These are phyloP conservation scores for Crithidia brevicula DNA, from an alignment of 208 protist species.

Conservation along the genomic window DNA sequence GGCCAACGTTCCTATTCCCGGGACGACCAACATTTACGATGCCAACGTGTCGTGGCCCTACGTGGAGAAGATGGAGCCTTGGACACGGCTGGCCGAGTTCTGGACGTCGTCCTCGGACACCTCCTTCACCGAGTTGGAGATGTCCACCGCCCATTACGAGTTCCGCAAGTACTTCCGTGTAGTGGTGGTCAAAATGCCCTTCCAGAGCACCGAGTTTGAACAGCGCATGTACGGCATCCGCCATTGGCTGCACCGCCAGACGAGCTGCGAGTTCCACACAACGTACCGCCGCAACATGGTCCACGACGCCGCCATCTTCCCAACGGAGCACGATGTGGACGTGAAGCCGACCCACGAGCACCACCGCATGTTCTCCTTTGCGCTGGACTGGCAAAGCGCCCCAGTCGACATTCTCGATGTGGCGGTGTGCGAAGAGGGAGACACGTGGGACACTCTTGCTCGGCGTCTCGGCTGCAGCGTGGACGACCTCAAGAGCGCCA, in stretches of 20 bases:
- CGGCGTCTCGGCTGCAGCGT: constrained; percentile 56
- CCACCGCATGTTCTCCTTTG: constrained; percentile 92
- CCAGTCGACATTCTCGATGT: constrained; percentile 69
- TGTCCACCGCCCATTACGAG: constrained; percentile 91
- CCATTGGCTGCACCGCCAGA: constrained; percentile 90
- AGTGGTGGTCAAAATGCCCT: constrained; percentile 87
- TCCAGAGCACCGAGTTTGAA: constrained; percentile 91
- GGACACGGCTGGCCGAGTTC: constrained; percentile 87
- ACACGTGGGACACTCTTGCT: constrained; percentile 73
- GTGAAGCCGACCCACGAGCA: constrained; percentile 75
- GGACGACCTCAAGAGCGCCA: constrained; percentile 51
- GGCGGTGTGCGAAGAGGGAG: constrained; percentile 48
- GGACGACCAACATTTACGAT: constrained; percentile 82
- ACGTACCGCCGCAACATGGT: constrained; percentile 82
- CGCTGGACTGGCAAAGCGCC: constrained; percentile 85
- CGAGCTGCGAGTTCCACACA: constrained; percentile 88
- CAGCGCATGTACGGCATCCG: constrained; percentile 89
- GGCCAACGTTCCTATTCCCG: constrained; percentile 81
- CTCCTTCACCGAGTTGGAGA: constrained; percentile 87
- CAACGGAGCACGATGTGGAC: constrained; percentile 76
- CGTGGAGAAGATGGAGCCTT: constrained; percentile 87
- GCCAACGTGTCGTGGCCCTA: constrained; percentile 83
- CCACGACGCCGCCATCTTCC: constrained; percentile 83
- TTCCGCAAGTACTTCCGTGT: constrained; percentile 91
- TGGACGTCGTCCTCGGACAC: constrained; percentile 89